Evolutionary conservation across 1,284 basidiomycete species (phyloP).

Genomic region (Trichosporon asahii): DNA sequence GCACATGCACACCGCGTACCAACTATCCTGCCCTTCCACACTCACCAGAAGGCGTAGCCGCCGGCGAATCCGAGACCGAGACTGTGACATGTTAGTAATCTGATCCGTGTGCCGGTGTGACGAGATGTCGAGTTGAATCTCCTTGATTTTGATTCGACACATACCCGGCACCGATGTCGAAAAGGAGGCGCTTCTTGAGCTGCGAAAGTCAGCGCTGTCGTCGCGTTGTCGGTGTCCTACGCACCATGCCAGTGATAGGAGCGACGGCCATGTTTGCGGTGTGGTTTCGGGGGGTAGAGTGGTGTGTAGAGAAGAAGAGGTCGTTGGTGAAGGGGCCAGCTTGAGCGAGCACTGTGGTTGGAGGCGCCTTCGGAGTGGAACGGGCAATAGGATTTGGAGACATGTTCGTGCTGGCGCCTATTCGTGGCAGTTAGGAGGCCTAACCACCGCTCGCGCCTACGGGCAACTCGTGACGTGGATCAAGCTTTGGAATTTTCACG

Average conservation of each 20-base stretch:
- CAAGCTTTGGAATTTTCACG: background rate
- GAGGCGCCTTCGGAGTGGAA: slow-evolving; percentile 2
- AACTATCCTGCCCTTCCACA: background rate
- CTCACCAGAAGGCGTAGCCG: slow-evolving; percentile 27
- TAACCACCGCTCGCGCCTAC: background rate
- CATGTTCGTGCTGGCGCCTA: background rate
- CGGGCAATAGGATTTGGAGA: slow-evolving; percentile 5
- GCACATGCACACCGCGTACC: background rate
- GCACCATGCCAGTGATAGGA: slow-evolving; percentile 27
- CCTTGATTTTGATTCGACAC: background rate
- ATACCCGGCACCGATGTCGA: slow-evolving; percentile 19
- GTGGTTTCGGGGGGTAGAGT: slow-evolving; percentile 14
- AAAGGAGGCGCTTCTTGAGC: slow-evolving; percentile 20
- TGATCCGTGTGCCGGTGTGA: too few relatives aligned
- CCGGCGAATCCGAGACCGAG: slow-evolving; percentile 19
- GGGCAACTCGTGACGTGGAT: background rate
- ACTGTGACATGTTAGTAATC: slow-evolving; percentile 14
- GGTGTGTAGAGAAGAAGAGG: slow-evolving; percentile 17
- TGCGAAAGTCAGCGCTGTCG: slow-evolving; percentile 11
- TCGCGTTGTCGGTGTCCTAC: background rate
- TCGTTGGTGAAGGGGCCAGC: slow-evolving; percentile 1
- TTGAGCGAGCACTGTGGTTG: background rate
- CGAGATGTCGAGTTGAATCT: background rate
- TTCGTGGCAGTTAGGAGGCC: background rate
- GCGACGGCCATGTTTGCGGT: slow-evolving; percentile 16